Evolutionary conservation across 1,284 basidiomycete species (phyloP).

Genomic region (Cryptococcus depauperatus): DNA sequence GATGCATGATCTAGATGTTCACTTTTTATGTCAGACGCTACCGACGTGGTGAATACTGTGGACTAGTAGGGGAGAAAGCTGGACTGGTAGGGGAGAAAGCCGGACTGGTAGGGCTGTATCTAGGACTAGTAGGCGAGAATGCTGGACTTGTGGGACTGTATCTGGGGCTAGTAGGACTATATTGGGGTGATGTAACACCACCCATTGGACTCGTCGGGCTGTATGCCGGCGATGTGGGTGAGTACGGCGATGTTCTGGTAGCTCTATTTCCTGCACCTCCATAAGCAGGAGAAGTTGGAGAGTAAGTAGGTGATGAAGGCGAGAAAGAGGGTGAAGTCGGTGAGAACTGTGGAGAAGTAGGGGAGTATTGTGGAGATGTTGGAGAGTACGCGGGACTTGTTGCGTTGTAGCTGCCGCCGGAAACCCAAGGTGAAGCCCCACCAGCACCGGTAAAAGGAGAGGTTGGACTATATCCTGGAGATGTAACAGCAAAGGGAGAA

Average conservation of each 20-base stretch:
- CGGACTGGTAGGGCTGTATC: slow-evolving; percentile 47
- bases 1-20: background rate
- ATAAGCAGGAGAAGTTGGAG: slow-evolving; percentile 67
- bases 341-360: slow-evolving; percentile 60
- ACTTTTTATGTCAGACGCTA: slow-evolving; percentile 3
- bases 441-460: slow-evolving; percentile 63
- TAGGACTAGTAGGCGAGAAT: slow-evolving; percentile 52
- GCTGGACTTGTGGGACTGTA: slow-evolving; percentile 32
- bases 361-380: slow-evolving; percentile 67
- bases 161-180: slow-evolving; percentile 33
- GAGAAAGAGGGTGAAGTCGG: slow-evolving; percentile 72
- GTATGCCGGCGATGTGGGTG: slow-evolving; percentile 35
- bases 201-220: slow-evolving; percentile 16
- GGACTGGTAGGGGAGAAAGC: slow-evolving; percentile 28
- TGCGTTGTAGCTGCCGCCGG: slow-evolving; percentile 55
- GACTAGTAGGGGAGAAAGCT: slow-evolving; percentile 73
- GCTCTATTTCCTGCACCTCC: slow-evolving; percentile 20
- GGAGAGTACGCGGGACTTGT: slow-evolving; percentile 51
- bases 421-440: slow-evolving; percentile 62
- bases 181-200: slow-evolving; percentile 18
- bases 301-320: slow-evolving; percentile 31
- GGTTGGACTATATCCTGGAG: slow-evolving; percentile 54
- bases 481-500: slow-evolving; percentile 56
- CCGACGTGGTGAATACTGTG: slow-evolving; percentile 57
- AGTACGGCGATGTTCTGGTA: slow-evolving; percentile 31